Evolutionary conservation across 176 grass and related monocot species (phyloP), one percentile per base, ranked within the genome.

Genomic region (Carex littledalei): DNA sequence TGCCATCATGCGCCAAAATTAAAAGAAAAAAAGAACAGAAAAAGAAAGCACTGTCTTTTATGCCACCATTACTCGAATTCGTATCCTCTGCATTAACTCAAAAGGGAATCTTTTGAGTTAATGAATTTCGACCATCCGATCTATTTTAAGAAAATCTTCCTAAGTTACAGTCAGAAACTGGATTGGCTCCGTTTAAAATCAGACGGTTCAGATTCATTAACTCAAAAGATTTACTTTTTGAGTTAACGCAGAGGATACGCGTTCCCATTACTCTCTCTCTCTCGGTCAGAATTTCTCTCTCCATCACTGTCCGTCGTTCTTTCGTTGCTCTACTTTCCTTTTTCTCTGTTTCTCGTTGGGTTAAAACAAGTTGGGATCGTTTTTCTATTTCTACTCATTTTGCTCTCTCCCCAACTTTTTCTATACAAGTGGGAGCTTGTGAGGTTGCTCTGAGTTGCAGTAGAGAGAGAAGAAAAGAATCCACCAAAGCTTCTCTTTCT

Each of bases 21-120:
- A 55, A 69, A 59, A 59, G 45, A 74, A 61, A 24, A 69, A 47
- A 14, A 8, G 0, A 62, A 20, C 65, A 34, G 49, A 78, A 63
- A 78, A 85, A 62, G 32, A 79, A 85, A 78, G 70, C 57, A 53
- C 49, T 70, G 74, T 80, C 85, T 77, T 64, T 84, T 85, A 18
- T 45, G 15, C 41, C 32, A 78, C 37, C 72, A 17, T 43, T n/a
- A 69, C 22, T 73, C 64, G 24, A 24, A 0, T 24, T 24, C 24
- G 24, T 24, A 24, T 24, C 24, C 24, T 24, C 24, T 24, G 24
- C 24, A 24, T 24, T 24, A 24, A 24, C 24, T 24, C 24, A 24
- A 24, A 0, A 24, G 24, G 24, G 24, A 24, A 24, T 24, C 24
- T 24, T 24, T 24, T 24, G 24, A 24, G 24, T 24, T 24, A 24